These are phyloP conservation scores for Veloboletus limbatus DNA, from an alignment of 1,284 basidiomycete genomes.

Conservation along the genomic window DNA sequence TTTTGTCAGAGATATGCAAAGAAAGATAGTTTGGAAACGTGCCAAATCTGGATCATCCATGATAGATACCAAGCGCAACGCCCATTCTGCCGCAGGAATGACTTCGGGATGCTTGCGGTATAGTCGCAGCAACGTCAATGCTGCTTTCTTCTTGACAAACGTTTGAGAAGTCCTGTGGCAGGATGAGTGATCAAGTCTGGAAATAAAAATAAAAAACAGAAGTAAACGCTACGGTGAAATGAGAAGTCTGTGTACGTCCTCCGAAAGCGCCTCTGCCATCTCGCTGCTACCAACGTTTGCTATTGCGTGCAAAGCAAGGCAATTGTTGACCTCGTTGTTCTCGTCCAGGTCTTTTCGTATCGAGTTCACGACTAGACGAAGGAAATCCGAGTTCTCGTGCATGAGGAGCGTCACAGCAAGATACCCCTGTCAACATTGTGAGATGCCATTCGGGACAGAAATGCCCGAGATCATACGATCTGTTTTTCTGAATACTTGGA, in stretches of 20 bases:
- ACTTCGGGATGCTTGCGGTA: slow-evolving; percentile 97
- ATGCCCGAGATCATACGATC: slow-evolving; percentile 63
- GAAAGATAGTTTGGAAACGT: slow-evolving; percentile 18
- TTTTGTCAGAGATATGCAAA: slow-evolving; percentile 11
- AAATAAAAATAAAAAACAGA: slow-evolving; percentile 2
- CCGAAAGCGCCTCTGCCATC: slow-evolving; percentile 94
- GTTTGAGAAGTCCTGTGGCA: slow-evolving; percentile 79
- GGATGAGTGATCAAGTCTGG: slow-evolving; percentile 10
- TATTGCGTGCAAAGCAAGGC: slow-evolving; percentile 95
- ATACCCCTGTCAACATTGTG: slow-evolving; percentile 69
- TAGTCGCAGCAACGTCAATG: slow-evolving; percentile 86
- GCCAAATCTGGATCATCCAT: slow-evolving; percentile 94
- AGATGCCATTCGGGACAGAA: not conserved
- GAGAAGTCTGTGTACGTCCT: slow-evolving; percentile 91
- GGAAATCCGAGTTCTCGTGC: slow-evolving; percentile 98
- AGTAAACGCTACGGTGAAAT: slow-evolving; percentile 82
- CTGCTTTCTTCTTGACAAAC: slow-evolving; percentile 99
- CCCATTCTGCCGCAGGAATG: slow-evolving; percentile 94
- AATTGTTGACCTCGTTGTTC: slow-evolving; percentile 94
- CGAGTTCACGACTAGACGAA: slow-evolving; percentile 95
- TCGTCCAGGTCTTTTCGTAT: slow-evolving; percentile 97
- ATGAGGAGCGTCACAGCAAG: slow-evolving; percentile 95
- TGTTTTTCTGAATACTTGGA: slow-evolving; percentile 98
- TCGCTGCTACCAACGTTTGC: slow-evolving; percentile 97
- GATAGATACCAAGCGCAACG: slow-evolving; percentile 87